Evolutionary conservation across 805 yeast species (phyloP).

Genomic region (Saccharomyces eubayanus): DNA sequence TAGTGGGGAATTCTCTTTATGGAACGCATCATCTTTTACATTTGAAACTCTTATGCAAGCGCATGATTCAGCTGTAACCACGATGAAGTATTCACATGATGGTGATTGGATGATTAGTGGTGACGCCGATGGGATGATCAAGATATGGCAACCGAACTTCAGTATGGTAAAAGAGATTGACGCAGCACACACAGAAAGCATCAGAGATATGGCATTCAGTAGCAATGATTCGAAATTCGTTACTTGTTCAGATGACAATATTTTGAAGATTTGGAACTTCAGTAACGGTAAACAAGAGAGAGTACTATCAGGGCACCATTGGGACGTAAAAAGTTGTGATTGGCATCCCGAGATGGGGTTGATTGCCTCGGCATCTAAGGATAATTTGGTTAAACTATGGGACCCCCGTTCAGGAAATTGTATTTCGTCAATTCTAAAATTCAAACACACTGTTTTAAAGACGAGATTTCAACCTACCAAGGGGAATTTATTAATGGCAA

Average conservation of each 20-base stretch:
- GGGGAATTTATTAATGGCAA: conserved; percentile 76
- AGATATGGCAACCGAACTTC: conserved; percentile 97
- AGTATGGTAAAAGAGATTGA: conserved; percentile 81
- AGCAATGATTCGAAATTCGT: conserved; percentile 88
- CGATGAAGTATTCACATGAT: conserved; percentile 73
- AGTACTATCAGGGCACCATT: conserved; percentile 81
- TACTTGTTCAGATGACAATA: conserved; percentile 89
- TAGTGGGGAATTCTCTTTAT: conserved; percentile 90
- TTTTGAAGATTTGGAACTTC: conserved; percentile 89
- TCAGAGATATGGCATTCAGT: conserved; percentile 80
- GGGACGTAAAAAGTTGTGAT: conserved; percentile 97
- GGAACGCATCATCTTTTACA: conserved; percentile 93
- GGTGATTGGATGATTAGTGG: conserved; percentile 94
- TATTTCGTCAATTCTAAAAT: conserved; percentile 77
- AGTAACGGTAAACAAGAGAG: conserved; percentile 79
- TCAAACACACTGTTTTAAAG: conserved; percentile 87
- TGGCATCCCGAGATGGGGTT: conserved; percentile 92
- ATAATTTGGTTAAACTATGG: conserved; percentile 88
- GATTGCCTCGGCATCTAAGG: conserved; percentile 89
- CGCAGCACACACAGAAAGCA: conserved; percentile 49
- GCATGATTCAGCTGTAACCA: conserved; percentile 81
- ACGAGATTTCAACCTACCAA: conserved; percentile 71
- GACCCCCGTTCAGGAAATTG: conserved; percentile 80
- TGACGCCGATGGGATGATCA: conserved; percentile 83
- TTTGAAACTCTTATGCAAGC: conserved; percentile 98